Evolutionary conservation across 83 land plant species (phyloP).

Genomic region (Isoetes engelmannii): DNA sequence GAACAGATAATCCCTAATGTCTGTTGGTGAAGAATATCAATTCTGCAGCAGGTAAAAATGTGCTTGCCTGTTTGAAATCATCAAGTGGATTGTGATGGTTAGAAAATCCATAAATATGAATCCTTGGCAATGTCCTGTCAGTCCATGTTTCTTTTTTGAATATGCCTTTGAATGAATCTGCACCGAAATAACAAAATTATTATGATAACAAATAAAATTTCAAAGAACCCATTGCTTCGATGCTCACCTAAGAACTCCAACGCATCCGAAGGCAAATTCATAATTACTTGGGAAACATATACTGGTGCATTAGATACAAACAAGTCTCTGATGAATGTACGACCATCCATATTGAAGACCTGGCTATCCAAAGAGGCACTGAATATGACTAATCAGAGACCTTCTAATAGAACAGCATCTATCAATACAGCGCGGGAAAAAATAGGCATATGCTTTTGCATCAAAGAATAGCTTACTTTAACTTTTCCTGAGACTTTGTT

Average conservation of each 20-base stretch:
- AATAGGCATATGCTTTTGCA: background rate
- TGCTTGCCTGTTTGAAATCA: background rate
- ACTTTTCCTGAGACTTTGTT: slow-evolving; percentile 67
- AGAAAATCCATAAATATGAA: slow-evolving; percentile 90
- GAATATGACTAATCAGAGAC: background rate
- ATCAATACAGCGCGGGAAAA: background rate
- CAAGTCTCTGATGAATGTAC: slow-evolving; percentile 53
- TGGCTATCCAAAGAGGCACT: slow-evolving; percentile 11
- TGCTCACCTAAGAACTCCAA: slow-evolving; percentile 60
- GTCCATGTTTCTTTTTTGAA: slow-evolving; percentile 20
- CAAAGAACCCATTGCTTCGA: background rate
- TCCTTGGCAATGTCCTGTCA: slow-evolving; percentile 38
- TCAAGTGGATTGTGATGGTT: slow-evolving; percentile 45
- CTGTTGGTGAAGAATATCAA: too few species aligned
- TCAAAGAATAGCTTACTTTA: slow-evolving; percentile 36
- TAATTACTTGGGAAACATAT: slow-evolving; percentile 67
- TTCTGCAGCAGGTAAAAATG: background rate
- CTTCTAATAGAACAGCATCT: background rate
- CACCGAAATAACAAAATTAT: background rate
- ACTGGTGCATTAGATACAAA: slow-evolving; percentile 38
- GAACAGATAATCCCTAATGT: too few species aligned
- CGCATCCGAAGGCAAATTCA: slow-evolving; percentile 82
- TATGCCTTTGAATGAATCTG: slow-evolving; percentile 71
- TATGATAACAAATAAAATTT: background rate
- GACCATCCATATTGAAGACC: slow-evolving; percentile 79